These are phyloP conservation scores for Leishmania turanica DNA, from an alignment of 208 protist species.

Conservation along the genomic window DNA sequence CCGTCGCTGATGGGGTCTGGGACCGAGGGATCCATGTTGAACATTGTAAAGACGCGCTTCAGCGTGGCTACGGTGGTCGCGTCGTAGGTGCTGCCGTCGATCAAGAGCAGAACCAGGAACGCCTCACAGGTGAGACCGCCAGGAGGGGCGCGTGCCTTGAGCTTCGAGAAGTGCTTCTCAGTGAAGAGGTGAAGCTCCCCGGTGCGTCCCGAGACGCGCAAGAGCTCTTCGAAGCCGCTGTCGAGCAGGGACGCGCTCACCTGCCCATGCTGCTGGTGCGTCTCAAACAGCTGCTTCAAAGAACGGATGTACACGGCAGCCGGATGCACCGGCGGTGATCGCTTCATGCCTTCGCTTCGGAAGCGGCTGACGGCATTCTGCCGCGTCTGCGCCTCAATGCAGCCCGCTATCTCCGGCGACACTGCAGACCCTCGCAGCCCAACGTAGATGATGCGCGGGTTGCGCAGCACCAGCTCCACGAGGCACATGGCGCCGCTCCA, in stretches of 20 bases:
- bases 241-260: constrained; percentile 18
- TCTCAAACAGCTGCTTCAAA: constrained; percentile 64
- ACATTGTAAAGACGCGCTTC: constrained; percentile 59
- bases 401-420: constrained; percentile 32
- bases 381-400: constrained; percentile 56
- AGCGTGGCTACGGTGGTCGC: constrained; percentile 40
- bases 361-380: constrained; percentile 55
- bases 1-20: constrained; percentile 29
- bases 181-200: constrained; percentile 9
- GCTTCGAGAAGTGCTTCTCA: constrained; percentile 32
- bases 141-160: constrained; percentile 45
- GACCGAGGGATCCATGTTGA: constrained; percentile 49
- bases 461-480: constrained; percentile 48
- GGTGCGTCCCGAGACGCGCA: constrained; percentile 34
- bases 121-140: constrained; percentile 55
- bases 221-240: constrained; percentile 36
- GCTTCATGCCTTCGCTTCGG: constrained; percentile 14
- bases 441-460: constrained; percentile 59
- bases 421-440: constrained; percentile 49
- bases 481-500: constrained; percentile 85
- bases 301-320: constrained; percentile 64
- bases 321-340: constrained; percentile 54
- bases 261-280: constrained; percentile 10
- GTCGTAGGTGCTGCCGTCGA: constrained; percentile 58
- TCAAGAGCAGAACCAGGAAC: constrained; percentile 63